These are phyloP conservation scores for Zygotorulaspora florentina DNA, from an alignment of 805 yeast species.

Conservation along the genomic window DNA sequence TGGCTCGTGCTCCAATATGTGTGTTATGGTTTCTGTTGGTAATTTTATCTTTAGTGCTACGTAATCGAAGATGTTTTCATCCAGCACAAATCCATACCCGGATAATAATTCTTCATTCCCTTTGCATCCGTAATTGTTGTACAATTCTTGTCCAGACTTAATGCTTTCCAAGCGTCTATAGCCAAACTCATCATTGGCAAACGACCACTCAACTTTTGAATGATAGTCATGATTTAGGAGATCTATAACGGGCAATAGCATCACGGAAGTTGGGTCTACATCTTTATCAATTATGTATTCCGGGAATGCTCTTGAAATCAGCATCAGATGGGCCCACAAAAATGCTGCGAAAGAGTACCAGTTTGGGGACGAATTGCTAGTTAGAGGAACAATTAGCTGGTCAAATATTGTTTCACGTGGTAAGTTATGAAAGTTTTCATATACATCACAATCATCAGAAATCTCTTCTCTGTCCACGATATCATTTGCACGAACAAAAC, in stretches of 20 bases:
- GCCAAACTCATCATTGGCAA: slow-evolving; percentile 49
- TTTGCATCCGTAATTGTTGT: slow-evolving; percentile 84
- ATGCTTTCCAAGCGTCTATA: slow-evolving; percentile 12
- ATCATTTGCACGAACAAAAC: slow-evolving; percentile 1
- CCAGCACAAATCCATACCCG: slow-evolving; percentile 56
- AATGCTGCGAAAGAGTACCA: slow-evolving; percentile 69
- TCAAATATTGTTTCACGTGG: slow-evolving; percentile 16
- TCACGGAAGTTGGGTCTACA: slow-evolving; percentile 44
- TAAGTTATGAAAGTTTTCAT: slow-evolving; percentile 13
- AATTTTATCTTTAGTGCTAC: slow-evolving; percentile 61
- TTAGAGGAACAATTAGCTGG: slow-evolving; percentile 17
- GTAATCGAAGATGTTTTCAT: slow-evolving; percentile 56
- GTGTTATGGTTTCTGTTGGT: slow-evolving; percentile 20
- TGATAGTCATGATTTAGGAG: slow-evolving; percentile 66
- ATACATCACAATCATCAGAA: slow-evolving; percentile 18
- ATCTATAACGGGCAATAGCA: slow-evolving; percentile 76
- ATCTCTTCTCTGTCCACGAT: slow-evolving; percentile 4
- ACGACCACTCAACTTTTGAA: slow-evolving; percentile 65
- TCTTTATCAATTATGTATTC: slow-evolving; percentile 39
- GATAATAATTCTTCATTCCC: slow-evolving; percentile 81
- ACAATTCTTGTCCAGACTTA: slow-evolving; percentile 46
- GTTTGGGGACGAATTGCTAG: slow-evolving; percentile 12
- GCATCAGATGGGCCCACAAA: slow-evolving; percentile 68
- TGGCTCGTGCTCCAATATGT: slow-evolving; percentile 32
- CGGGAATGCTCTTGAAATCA: slow-evolving; percentile 81